Evolutionary conservation across 768 basidiomycete species (phyloP).

Genomic region (Phanerochaete sordida): DNA sequence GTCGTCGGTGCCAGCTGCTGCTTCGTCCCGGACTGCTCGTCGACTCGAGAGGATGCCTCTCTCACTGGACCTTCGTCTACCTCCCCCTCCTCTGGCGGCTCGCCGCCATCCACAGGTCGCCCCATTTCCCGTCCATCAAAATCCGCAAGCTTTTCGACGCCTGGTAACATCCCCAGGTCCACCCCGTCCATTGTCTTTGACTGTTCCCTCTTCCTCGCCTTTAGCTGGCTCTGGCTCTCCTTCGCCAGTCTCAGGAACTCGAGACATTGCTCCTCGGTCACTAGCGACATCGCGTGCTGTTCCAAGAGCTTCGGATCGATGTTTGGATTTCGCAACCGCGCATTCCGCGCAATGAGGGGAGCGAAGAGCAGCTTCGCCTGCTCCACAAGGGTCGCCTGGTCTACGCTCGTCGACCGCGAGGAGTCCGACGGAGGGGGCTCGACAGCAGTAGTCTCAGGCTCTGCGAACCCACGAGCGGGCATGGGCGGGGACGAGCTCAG

Average conservation of each 20-base stretch:
- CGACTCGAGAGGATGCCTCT: too few species aligned
- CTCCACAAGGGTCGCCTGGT: conserved; percentile 2
- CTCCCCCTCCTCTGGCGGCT: too few species aligned
- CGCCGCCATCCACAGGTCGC: neutral
- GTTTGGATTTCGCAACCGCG: conserved; percentile 12
- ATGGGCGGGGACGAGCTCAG: neutral
- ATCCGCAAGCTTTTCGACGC: too few species aligned
- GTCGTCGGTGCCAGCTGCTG: too few species aligned
- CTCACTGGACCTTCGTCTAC: too few species aligned
- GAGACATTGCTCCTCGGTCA: conserved; percentile 18
- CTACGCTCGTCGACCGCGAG: neutral
- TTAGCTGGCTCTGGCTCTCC: conserved; percentile 12
- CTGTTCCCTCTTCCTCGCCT: neutral
- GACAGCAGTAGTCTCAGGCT: neutral
- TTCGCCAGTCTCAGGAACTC: conserved; percentile 18
- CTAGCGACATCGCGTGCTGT: conserved; percentile 4
- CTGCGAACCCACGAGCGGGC: neutral
- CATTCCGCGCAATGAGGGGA: conserved; percentile 13
- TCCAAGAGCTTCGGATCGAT: conserved; percentile 10
- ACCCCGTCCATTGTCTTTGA: neutral
- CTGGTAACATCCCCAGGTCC: too few species aligned
- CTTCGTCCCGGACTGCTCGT: too few species aligned
- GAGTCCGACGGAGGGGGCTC: neutral
- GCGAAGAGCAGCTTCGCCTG: conserved; percentile 8
- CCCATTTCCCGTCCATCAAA: too few species aligned